Base-by-base conservation (phyloP, 192 early-diverging fungal species). In the Entrophospora sp. region DNA sequence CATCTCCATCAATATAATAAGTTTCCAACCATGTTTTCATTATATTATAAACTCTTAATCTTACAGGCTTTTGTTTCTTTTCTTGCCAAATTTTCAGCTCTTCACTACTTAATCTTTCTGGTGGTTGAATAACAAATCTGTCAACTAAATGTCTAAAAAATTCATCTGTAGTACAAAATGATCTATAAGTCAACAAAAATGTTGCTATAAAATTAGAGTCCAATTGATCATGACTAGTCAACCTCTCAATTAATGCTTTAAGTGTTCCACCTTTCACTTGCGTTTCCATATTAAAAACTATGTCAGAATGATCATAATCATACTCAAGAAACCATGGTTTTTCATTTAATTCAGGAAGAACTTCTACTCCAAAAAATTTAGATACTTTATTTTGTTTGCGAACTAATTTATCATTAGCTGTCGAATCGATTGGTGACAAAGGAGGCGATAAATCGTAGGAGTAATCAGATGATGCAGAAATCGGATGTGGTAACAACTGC, bases 11-110 rank as follows among this genome's bases (percentile, higher is more conserved):
- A 16, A 84, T 71, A 68, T 89, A 91, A 71, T 97, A 90, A 64
- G 79, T 85, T 77, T 99, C 96, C 7, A 98, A 74, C 96, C 96
- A 99, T 16, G 77, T 86, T 75, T 96, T 99, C 69, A 98, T 80
- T 35, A 96, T 80, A 70, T 95, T 96, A 78, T 87, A 96, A 1
- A 97, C 95, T 20, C 93, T 91, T 57, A 96, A 82, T 20, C 95
- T 88, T 51, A 99, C 79, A 14, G 93, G 85, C 49, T 84, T 93
- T 69, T 86, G 82, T 71, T 97, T 98, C 67, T 84, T 85, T 61
- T 92, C 89, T 13, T 62, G 78, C 95, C 95, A 99, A 18, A 82
- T 69, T 20, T 79, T 73, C 30, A 86, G 53, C 72, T 99, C 89
- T 38, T 82, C 71, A 0, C 62, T 66, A 10, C 67, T 76, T 45